A percentile compares a stretch with the other conserved stretches of the same genome.
Evolutionary conservation across 257 asterid genomes (phyloP).

Genomic region (Apocynum venetum): DNA sequence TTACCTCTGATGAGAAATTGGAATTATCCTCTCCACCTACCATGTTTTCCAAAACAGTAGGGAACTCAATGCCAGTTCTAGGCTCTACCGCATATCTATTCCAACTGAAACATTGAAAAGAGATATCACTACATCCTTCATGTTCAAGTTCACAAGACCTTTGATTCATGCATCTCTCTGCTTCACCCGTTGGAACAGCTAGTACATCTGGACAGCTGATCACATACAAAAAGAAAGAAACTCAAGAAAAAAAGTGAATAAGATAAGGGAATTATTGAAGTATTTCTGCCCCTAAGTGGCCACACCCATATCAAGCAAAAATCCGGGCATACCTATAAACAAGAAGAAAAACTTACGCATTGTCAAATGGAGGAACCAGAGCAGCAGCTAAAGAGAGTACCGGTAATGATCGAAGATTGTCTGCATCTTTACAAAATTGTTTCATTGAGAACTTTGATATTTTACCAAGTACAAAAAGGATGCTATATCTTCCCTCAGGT

Average conservation of each 20-base stretch:
- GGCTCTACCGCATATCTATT: constrained; percentile 66
- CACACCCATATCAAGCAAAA: not conserved
- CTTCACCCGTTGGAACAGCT: constrained; percentile 55
- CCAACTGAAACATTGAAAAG: constrained; percentile 54
- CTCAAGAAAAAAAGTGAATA: not conserved
- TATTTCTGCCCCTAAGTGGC: not conserved
- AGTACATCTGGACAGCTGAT: constrained; percentile 56
- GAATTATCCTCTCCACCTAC: constrained; percentile 46
- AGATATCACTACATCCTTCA: constrained; percentile 42
- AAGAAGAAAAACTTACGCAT: constrained; percentile 52
- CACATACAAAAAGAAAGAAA: constrained; percentile 15
- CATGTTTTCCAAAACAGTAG: constrained; percentile 58
- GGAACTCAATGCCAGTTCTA: constrained; percentile 90
- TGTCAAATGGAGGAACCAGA: constrained; percentile 64
- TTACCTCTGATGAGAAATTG: constrained; percentile 72
- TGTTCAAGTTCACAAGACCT: constrained; percentile 64
- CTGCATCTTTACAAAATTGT: constrained; percentile 54
- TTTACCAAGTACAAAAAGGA: constrained; percentile 44
- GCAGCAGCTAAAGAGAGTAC: constrained; percentile 68
- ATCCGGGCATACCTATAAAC: not conserved
- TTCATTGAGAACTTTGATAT: constrained; percentile 56
- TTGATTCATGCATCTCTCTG: constrained; percentile 45
- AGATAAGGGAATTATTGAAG: not conserved
- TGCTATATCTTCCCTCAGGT: constrained; percentile 28
- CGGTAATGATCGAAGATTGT: constrained; percentile 55